A percentile compares a stretch with the other conserved stretches of the same genome.
Conservation (phyloP, 345 rosid species). For the Linum trigynum region DNA sequence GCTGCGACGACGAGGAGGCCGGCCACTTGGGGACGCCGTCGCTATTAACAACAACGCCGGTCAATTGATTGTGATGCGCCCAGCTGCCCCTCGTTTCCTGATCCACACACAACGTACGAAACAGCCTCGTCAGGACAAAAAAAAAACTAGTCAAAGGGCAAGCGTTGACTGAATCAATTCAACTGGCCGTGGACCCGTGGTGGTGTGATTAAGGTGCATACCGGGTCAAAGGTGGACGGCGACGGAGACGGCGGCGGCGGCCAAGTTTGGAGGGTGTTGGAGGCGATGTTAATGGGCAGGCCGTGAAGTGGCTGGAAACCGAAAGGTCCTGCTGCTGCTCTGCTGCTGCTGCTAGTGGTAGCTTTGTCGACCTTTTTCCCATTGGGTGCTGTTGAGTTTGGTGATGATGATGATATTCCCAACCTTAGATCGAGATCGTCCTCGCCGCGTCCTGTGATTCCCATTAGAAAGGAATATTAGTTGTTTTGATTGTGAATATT, state of each 20-base stretch:
- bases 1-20: background rate
- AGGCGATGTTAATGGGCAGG: too few relatives aligned
- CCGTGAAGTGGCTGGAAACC: too few relatives aligned
- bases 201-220: background rate
- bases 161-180: background rate
- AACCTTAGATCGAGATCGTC: background rate
- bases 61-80: background rate
- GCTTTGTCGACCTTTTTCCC: background rate
- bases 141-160: too few relatives aligned
- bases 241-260: too few relatives aligned
- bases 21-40: conserved; percentile 5
- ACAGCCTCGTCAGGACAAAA: background rate
- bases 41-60: conserved; percentile 5
- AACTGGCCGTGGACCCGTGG: background rate
- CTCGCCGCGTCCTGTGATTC: background rate
- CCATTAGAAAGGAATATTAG: too few relatives aligned
- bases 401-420: background rate
- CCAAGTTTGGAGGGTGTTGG: too few relatives aligned
- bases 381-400: background rate
- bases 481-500: background rate
- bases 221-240: too few relatives aligned
- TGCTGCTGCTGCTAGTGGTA: background rate
- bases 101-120: background rate
- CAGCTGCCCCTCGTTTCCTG: conserved; percentile 8
- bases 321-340: too few relatives aligned